Conservation (phyloP, 305 asterid genomes). For the Fraxinus velutina region DNA sequence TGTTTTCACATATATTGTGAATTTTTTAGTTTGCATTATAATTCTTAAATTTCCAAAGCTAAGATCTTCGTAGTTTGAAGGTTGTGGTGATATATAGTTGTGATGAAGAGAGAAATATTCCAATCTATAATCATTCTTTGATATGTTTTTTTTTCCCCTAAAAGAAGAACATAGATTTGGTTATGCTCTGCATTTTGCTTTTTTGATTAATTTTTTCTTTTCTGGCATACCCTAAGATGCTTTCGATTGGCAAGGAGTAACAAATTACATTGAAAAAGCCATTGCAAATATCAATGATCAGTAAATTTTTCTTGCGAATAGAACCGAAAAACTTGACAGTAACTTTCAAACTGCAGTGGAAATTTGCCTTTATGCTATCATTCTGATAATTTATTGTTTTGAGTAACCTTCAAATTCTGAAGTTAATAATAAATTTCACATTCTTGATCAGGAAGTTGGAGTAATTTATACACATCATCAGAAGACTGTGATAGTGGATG, state of each 20-base stretch:
- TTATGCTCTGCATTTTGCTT: neutral
- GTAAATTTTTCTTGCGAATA: neutral
- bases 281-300: neutral
- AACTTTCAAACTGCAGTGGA: neutral
- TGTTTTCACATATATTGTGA: neutral
- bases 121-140: neutral
- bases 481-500: slow-evolving; percentile 84
- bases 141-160: neutral
- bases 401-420: neutral
- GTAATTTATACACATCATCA: slow-evolving; percentile 96
- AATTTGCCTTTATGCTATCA: neutral
- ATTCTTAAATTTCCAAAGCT: neutral
- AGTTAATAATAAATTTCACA: neutral
- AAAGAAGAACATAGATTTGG: neutral
- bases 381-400: neutral
- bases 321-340: neutral
- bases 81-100: neutral
- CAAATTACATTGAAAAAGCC: neutral
- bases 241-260: neutral
- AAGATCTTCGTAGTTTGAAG: neutral
- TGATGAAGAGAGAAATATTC: neutral
- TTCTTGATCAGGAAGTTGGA: slow-evolving; percentile 78
- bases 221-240: neutral
- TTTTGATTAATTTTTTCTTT: neutral
- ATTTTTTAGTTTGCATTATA: neutral